phyloP scores from a whole-genome alignment of 2,329 filamentous ascomycete species.

The Stemphylium beticola region DNA sequence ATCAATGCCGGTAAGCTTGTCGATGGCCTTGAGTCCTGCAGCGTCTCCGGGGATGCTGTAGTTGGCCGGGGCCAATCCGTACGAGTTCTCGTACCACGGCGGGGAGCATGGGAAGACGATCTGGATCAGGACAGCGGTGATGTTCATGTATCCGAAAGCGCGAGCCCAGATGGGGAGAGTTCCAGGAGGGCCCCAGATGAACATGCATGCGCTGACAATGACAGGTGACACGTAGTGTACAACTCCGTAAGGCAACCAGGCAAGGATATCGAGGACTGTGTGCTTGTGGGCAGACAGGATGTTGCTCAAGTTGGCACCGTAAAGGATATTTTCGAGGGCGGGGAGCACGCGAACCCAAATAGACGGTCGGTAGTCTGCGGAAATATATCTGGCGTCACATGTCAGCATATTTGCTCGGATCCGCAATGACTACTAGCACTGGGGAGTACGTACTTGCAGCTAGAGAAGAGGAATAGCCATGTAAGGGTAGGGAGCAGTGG shows the following conservation, averaged over 20 bases:
- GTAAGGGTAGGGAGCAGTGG: constrained; percentile 84
- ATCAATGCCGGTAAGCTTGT: constrained; percentile 87
- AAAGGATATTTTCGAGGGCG: constrained; percentile 93
- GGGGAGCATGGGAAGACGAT: constrained; percentile 91
- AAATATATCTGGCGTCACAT: constrained; percentile 73
- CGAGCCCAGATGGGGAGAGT: constrained; percentile 84
- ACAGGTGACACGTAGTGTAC: constrained; percentile 88
- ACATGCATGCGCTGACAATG: constrained; percentile 78
- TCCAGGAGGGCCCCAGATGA: constrained; percentile 86
- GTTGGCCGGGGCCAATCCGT: constrained; percentile 87
- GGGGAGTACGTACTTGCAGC: constrained; percentile 75
- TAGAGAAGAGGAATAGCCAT: constrained; percentile 91
- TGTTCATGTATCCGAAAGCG: constrained; percentile 91
- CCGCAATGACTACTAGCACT: neutral
- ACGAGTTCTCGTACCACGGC: constrained; percentile 95
- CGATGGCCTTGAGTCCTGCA: constrained; percentile 85
- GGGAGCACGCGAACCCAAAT: constrained; percentile 97
- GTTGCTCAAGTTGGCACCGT: constrained; percentile 94
- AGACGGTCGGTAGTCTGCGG: constrained; percentile 83
- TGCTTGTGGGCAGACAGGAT: constrained; percentile 91
- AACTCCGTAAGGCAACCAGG: constrained; percentile 92
- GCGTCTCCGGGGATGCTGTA: constrained; percentile 91
- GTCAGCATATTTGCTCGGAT: constrained; percentile 25
- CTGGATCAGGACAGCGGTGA: constrained; percentile 85
- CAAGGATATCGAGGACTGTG: constrained; percentile 81